Conservation (phyloP, 768 basidiomycete genomes). For the Mycena rebaudengoi region DNA sequence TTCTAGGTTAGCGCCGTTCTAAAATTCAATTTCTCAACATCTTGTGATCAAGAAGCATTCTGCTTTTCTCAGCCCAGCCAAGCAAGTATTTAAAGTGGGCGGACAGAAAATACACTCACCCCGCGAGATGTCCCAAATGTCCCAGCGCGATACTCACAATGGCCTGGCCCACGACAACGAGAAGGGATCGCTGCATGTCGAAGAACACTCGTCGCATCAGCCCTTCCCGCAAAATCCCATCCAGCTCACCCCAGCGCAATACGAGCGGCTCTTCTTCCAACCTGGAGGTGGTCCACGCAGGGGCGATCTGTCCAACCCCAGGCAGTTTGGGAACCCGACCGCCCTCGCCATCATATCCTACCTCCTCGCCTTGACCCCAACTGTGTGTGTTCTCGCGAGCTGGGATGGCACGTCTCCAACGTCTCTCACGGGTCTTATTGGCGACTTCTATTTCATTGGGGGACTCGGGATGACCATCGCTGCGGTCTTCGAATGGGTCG, state of each 20-base stretch:
- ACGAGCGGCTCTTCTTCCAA: conserved; percentile 26
- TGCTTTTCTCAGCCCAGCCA: too few species aligned
- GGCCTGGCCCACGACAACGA: conserved; percentile 16
- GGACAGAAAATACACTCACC: too few species aligned
- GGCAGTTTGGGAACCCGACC: conserved; percentile 25
- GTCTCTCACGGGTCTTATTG: conserved; percentile 18
- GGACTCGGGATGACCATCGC: conserved; percentile 26
- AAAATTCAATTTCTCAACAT: too few species aligned
- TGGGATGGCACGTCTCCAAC: conserved; percentile 26
- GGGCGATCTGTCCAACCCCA: neutral
- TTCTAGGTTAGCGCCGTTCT: too few species aligned
- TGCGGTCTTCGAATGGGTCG: conserved; percentile 30
- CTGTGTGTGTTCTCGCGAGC: conserved; percentile 24
- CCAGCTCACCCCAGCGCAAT: conserved; percentile 22
- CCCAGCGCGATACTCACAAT: neutral
- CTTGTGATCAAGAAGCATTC: too few species aligned
- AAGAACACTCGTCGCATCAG: neutral
- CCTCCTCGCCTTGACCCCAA: conserved; percentile 27
- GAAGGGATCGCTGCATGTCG: conserved; percentile 19
- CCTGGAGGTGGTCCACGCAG: conserved; percentile 8
- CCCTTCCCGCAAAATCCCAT: conserved; percentile 1
- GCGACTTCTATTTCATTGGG: conserved; percentile 27
- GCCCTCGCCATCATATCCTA: conserved; percentile 26
- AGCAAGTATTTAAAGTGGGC: too few species aligned
- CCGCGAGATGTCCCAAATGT: neutral